phyloP scores from a whole-genome alignment of 495 filamentous ascomycete species.

The Penicillium antarcticum region DNA sequence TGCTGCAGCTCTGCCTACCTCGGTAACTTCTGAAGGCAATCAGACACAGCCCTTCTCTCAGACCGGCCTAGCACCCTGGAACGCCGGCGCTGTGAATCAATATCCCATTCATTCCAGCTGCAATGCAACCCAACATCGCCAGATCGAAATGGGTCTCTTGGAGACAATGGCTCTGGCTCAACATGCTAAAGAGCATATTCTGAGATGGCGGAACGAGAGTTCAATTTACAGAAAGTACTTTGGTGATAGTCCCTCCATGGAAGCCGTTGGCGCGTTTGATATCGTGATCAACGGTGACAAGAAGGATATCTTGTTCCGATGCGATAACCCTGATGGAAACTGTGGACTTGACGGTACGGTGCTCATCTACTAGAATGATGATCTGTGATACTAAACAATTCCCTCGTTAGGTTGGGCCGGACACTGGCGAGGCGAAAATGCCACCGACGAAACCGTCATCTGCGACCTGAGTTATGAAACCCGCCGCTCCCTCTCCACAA shows the following conservation, averaged over 20 bases:
- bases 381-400: conserved; percentile 4
- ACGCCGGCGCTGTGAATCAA: conserved; percentile 17
- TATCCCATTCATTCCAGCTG: conserved; percentile 55
- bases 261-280: conserved; percentile 51
- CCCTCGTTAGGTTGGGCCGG: conserved; percentile 47
- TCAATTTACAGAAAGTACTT: conserved; percentile 57
- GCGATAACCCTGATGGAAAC: conserved; percentile 58
- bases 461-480: conserved; percentile 51
- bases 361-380: background rate
- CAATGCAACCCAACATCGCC: conserved; percentile 48
- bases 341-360: conserved; percentile 42
- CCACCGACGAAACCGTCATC: conserved; percentile 58
- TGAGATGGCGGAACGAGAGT: conserved; percentile 48
- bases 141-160: conserved; percentile 44
- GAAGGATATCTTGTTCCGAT: conserved; percentile 48
- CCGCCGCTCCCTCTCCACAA: conserved; percentile 45
- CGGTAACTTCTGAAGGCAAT: background rate
- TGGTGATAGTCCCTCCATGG: conserved; percentile 43
- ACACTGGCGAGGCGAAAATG: conserved; percentile 58
- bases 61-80: conserved; percentile 11
- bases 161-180: conserved; percentile 47
- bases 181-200: conserved; percentile 46
- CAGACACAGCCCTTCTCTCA: conserved; percentile 8
- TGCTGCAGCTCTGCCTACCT: conserved; percentile 10
- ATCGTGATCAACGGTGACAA: conserved; percentile 46